phyloP scores from a whole-genome alignment of 2,329 filamentous ascomycete species.

The Basipetospora chlamydospora region DNA sequence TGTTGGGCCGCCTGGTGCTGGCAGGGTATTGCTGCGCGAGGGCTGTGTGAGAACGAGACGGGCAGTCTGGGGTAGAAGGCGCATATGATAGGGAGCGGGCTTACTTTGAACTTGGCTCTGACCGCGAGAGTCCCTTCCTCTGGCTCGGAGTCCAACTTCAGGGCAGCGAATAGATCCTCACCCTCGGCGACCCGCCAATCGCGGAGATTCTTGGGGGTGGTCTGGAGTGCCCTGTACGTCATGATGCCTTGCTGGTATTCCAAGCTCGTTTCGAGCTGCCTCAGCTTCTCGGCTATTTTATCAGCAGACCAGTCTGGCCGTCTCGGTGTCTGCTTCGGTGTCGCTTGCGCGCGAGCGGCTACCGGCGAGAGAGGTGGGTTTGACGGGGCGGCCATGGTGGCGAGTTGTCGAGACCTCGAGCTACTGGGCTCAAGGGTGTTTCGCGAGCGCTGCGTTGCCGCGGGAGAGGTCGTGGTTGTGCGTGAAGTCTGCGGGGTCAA shows the following conservation, averaged over 20 bases:
- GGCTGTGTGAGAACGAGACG: no score
- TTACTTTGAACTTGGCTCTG: slow-evolving; percentile 36
- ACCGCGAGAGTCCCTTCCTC: slow-evolving; percentile 25
- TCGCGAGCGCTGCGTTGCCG: no score
- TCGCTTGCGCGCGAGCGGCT: not conserved
- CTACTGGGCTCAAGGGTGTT: no score
- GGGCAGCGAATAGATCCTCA: slow-evolving; percentile 31
- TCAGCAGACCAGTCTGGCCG: slow-evolving; percentile 25
- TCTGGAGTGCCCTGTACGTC: slow-evolving; percentile 1
- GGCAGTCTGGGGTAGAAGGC: not conserved
- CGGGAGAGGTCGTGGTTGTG: no score
- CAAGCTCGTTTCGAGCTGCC: slow-evolving; percentile 26
- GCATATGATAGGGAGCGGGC: slow-evolving; percentile 3
- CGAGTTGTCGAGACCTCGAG: no score
- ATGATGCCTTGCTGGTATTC: slow-evolving; percentile 24
- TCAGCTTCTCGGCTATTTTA: slow-evolving; percentile 26
- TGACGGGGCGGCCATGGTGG: no score
- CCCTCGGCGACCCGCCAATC: slow-evolving; percentile 22
- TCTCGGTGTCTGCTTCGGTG: slow-evolving; percentile 3
- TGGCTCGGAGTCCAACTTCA: slow-evolving; percentile 21
- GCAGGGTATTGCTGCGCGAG: slow-evolving; percentile 25
- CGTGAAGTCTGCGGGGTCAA: no score
- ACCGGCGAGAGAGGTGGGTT: not conserved
- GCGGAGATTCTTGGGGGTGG: not conserved
- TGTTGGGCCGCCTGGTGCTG: slow-evolving; percentile 28